Base-by-base conservation (phyloP, 2,329 filamentous ascomycete genomes). In the Aspergillus quadrilineatus region DNA sequence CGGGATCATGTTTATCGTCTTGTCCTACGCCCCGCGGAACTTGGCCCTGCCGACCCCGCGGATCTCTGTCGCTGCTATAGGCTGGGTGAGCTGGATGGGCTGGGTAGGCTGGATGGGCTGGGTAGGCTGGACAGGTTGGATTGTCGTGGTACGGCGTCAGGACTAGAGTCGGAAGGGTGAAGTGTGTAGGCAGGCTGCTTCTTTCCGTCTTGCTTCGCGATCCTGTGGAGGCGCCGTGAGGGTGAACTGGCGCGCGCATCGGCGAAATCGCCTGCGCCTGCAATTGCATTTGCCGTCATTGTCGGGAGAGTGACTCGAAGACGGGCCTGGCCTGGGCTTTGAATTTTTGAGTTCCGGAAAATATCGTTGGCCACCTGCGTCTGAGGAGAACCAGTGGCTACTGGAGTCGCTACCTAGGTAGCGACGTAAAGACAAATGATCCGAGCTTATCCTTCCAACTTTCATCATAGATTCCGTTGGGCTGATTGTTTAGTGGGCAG, bases 11-110 rank as follows among this genome's bases (percentile, higher is more conserved):
- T 39, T 34, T 22, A 22, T 22, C 22, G 22, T 22, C 12, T 30
- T 50, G 50, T 42, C 39, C 39, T 30, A 56, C 15, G 22, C 51
- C 56, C 59, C 56, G 57, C 49, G 57, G 59, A 59, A 48, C 45
- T n/a, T 4, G 17, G 34, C 39, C 49, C 46, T 44, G 51, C 60
- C 59, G 58, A 59, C 53, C 59, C 62, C 59, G 57, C 57, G 57
- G 62, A 52, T 61, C 53, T 58, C 44, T 42, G 45, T 51, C 10
- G 34, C 34, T 37, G 34, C 34, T 37, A 37, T 37, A 37, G 34
- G 34, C 34, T 37, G 34, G 8, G 9, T 37, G 10, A 5, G 8
- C 34, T 37, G 34, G 9, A 8, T 36, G 2, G 17, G 34, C 34
- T 36, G 14, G 9, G 9, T 8, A 14, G 9, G 34, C 34, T 14